Evolutionary conservation across 2,329 filamentous ascomycete genomes (phyloP).

Genomic region (Verticillium tricorpus): DNA sequence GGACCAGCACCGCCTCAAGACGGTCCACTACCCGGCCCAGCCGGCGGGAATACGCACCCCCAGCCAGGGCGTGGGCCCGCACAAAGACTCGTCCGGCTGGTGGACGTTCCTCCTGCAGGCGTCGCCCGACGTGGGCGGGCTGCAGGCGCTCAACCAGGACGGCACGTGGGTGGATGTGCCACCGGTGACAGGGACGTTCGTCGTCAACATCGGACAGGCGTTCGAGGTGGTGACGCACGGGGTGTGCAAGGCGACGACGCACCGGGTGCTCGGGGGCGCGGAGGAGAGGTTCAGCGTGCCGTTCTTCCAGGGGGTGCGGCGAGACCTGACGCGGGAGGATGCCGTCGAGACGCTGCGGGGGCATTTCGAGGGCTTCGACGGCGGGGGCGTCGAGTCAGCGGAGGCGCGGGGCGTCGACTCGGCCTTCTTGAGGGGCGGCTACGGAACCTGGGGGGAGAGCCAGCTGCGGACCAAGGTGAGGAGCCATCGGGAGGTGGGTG

Average conservation of each 20-base stretch:
- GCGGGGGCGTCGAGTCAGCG: slow-evolving; percentile 22
- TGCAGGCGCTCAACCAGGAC: slow-evolving; percentile 44
- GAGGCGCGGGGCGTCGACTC: slow-evolving; percentile 39
- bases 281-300: slow-evolving; percentile 37
- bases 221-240: slow-evolving; percentile 54
- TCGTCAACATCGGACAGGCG: slow-evolving; percentile 55
- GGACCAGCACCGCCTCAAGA: slow-evolving; percentile 55
- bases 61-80: slow-evolving; percentile 53
- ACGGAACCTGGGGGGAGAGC: slow-evolving; percentile 51
- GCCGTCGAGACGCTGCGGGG: slow-evolving; percentile 30
- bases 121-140: slow-evolving; percentile 40
- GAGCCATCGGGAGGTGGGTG: slow-evolving; percentile 44
- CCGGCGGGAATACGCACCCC: not conserved
- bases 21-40: slow-evolving; percentile 46
- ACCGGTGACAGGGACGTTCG: slow-evolving; percentile 42
- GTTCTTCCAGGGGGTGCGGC: slow-evolving; percentile 45
- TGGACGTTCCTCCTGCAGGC: slow-evolving; percentile 61
- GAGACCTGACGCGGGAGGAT: slow-evolving; percentile 38
- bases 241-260: slow-evolving; percentile 47
- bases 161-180: slow-evolving; percentile 48
- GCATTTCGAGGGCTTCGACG: slow-evolving; percentile 27
- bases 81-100: slow-evolving; percentile 61
- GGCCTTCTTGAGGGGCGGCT: slow-evolving; percentile 42
- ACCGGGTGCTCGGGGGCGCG: slow-evolving; percentile 32
- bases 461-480: slow-evolving; percentile 50